A percentile compares a stretch with the other conserved stretches of the same genome.
These are phyloP conservation scores for Nepenthes gracilis DNA, from an alignment of 148 eudicot genomes.

Conservation along the genomic window DNA sequence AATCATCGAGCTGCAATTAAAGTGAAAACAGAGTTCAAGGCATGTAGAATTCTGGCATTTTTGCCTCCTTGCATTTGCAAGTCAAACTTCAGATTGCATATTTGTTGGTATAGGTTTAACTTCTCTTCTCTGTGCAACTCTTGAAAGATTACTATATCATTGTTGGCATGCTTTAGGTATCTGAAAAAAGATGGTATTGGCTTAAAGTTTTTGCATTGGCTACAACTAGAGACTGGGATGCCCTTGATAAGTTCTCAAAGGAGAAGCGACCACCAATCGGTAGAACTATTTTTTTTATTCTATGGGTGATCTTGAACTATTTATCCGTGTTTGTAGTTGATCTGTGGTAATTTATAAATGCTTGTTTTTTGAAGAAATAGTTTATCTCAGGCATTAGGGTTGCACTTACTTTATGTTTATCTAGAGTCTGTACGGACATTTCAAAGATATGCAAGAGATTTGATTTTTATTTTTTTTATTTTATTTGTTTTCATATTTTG, in stretches of 20 bases:
- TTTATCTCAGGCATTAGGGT: too few species aligned
- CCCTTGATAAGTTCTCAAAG: slow-evolving; percentile 90
- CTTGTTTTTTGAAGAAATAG: too few species aligned
- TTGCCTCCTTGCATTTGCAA: neutral
- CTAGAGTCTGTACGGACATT: too few species aligned
- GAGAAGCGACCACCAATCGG: slow-evolving; percentile 95
- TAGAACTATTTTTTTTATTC: slow-evolving; percentile 11
- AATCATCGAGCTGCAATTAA: slow-evolving; percentile 81
- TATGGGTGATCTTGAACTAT: neutral
- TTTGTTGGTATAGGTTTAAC: too few species aligned
- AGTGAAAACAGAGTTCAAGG: slow-evolving; percentile 92
- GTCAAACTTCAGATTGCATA: too few species aligned
- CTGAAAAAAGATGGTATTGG: slow-evolving; percentile 99
- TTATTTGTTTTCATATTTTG: too few species aligned
- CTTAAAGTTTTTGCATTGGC: slow-evolving; percentile 95
- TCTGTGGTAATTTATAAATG: too few species aligned
- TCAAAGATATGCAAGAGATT: too few species aligned
- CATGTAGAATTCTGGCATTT: slow-evolving; percentile 12
- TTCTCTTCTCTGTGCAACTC: neutral
- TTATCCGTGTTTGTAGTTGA: neutral
- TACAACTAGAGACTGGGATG: slow-evolving; percentile 92
- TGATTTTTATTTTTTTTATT: too few species aligned
- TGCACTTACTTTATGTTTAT: too few species aligned
- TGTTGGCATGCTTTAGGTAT: slow-evolving; percentile 41
- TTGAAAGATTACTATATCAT: slow-evolving; percentile 3